Evolutionary conservation across 129 eudicot species (phyloP), one percentile per base, ranked within the genome.

Genomic region (Centaurea solstitialis): DNA sequence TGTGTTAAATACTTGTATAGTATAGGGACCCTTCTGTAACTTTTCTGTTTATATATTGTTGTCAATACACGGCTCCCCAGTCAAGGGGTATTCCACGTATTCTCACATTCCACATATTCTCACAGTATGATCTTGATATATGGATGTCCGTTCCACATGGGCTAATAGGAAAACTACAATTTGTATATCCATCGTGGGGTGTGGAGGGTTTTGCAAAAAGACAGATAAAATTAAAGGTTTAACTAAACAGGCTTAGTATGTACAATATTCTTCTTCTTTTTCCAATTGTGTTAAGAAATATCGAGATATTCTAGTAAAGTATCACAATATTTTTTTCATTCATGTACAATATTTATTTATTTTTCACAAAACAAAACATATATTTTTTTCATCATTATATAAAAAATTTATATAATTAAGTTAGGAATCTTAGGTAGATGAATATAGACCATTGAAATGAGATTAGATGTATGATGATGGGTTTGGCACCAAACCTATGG

Each of bases 401-500:
- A 17, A 57, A 57, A 17, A n/a, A 57, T 57, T 7, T 6, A 5
- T 17, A 57, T 17, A 57, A 33, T 33, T 33, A 33, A 57, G 22
- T 57, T 57, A 17, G 23, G 21, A 53, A 53, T 53, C 62, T 15
- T 15, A 53, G 62, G 65, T n/a, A 57, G 65, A 57, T 57, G 65
- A 18, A 17, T 57, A 17, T 57, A 57, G 65, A 57, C 65, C 65
- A 57, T 57, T n/a, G 9, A 57, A 57, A 57, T 57, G 65, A 17
- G 65, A 57, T 57, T 57, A 57, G 65, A 57, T 57, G n/a, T 57
- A 57, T 57, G 22, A 57, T 57, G 62, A 50, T 76, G 39, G 61
- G 73, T 35, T 62, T 73, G 65, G 23, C 73, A 62, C 80, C 80
- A 64, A 76, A 38, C 17, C 80, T 21, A 76, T 76, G 73, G 59